Percentiles rank a stretch among this genome's conserved stretches.
Evolutionary conservation across 2,329 filamentous ascomycete genomes (phyloP).

Genomic region (Knoxdaviesia capensis): DNA sequence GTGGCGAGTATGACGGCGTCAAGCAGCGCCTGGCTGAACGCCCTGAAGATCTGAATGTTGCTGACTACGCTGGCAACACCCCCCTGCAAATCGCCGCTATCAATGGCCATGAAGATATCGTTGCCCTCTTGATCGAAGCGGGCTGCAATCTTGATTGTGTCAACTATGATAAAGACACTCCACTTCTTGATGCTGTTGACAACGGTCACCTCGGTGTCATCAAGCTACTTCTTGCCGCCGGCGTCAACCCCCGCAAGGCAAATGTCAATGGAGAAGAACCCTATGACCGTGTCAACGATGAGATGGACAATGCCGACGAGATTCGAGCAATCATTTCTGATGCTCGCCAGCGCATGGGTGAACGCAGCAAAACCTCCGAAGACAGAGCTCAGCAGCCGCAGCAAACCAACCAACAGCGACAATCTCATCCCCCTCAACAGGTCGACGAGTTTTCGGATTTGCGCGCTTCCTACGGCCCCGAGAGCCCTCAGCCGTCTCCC

Average conservation of each 20-base stretch:
- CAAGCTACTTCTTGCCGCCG: constrained; percentile 61
- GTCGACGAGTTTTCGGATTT: constrained; percentile 24
- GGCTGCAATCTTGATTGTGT: constrained; percentile 68
- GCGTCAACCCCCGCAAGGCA: constrained; percentile 76
- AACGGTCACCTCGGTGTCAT: constrained; percentile 86
- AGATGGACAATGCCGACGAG: constrained; percentile 58
- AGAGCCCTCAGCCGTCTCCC: constrained; percentile 38
- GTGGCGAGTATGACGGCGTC: constrained; percentile 61
- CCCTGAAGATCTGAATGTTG: constrained; percentile 71
- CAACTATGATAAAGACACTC: constrained; percentile 74
- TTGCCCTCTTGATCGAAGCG: constrained; percentile 66
- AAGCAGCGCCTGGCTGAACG: constrained; percentile 57
- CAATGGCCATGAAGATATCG: constrained; percentile 70
- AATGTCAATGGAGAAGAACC: constrained; percentile 90
- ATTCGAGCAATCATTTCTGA: constrained; percentile 51
- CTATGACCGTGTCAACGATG: constrained; percentile 58
- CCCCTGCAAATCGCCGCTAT: constrained; percentile 85
- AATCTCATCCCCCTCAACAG: constrained; percentile 14
- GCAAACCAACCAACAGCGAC: too few species aligned
- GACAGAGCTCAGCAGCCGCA: constrained; percentile 13
- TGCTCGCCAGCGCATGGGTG: constrained; percentile 33
- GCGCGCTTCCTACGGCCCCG: constrained; percentile 31
- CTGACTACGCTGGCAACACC: constrained; percentile 91
- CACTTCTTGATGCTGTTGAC: constrained; percentile 86
- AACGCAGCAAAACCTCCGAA: constrained; percentile 34